Percentiles rank a stretch among this genome's conserved stretches.
Conservation (phyloP, 768 basidiomycete genomes). For the Paxillus involutus region DNA sequence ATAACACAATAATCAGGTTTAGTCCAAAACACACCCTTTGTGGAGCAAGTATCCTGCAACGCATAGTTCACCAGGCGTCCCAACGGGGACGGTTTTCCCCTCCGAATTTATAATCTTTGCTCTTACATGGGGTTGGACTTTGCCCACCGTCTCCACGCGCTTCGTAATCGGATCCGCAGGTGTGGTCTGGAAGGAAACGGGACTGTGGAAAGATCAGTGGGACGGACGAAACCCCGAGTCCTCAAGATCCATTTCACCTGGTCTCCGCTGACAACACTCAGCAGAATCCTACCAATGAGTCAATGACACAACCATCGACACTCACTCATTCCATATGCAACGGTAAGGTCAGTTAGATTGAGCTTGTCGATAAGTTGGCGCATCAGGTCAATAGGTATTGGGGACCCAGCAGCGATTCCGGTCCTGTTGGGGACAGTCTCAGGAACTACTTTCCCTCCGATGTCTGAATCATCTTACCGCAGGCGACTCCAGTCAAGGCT, state of each 20-base stretch:
- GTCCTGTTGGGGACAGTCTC: conserved; percentile 45
- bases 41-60: conserved; percentile 77
- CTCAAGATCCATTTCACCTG: conserved; percentile 37
- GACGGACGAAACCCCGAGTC: not conserved
- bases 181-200: conserved; percentile 81
- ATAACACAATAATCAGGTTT: not conserved
- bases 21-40: conserved; percentile 53
- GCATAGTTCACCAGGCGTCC: conserved; percentile 72
- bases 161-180: conserved; percentile 67
- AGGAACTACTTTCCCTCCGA: not conserved
- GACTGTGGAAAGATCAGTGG: conserved; percentile 40
- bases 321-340: conserved; percentile 87
- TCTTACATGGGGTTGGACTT: conserved; percentile 71
- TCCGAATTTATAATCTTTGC: conserved; percentile 66
- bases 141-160: conserved; percentile 82
- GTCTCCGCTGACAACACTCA: conserved; percentile 59
- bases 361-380: conserved; percentile 63
- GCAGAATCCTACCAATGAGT: not conserved
- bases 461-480: conserved; percentile 41
- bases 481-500: conserved; percentile 48
- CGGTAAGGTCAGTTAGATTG: conserved; percentile 70
- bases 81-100: conserved; percentile 66
- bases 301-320: conserved; percentile 8
- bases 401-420: conserved; percentile 79
- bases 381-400: conserved; percentile 81